phyloP scores from a whole-genome alignment of 1,284 basidiomycete genomes.

The Boletus nobilissimus region DNA sequence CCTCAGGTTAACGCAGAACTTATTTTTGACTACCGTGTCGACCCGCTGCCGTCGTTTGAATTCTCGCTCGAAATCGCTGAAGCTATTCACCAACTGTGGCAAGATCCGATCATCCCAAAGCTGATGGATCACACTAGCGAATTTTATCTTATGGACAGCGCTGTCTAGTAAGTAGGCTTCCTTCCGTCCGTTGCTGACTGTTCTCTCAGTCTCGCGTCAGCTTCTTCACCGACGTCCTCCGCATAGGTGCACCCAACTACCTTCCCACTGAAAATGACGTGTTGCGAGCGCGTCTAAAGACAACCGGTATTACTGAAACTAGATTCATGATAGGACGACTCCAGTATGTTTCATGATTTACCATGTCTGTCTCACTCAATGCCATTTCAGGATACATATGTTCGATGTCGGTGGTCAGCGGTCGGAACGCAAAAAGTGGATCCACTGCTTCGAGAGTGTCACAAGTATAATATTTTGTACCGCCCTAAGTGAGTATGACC shows the following conservation, averaged over 20 bases:
- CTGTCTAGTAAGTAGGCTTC: conserved; percentile 76
- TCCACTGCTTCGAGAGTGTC: conserved; percentile 93
- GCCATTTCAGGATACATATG: conserved; percentile 82
- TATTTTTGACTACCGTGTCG: conserved; percentile 66
- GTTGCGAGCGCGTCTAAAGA: conserved; percentile 89
- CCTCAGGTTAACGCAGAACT: conserved; percentile 65
- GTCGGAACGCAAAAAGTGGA: conserved; percentile 96
- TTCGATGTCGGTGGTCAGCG: conserved; percentile 95
- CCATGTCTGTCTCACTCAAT: conserved; percentile 54
- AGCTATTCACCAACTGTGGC: conserved; percentile 88
- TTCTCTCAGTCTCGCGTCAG: conserved; percentile 51
- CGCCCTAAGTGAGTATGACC: conserved; percentile 94
- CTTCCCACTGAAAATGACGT: conserved; percentile 92
- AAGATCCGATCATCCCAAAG: conserved; percentile 87
- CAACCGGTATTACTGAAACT: conserved; percentile 83
- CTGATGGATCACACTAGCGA: no score
- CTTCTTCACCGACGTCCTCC: conserved; percentile 88
- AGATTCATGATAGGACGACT: not conserved
- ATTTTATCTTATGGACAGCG: conserved; percentile 97
- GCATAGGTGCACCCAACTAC: conserved; percentile 85
- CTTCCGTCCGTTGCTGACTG: not conserved
- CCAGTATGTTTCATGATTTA: conserved; percentile 68
- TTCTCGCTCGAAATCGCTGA: conserved; percentile 76
- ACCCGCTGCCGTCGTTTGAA: conserved; percentile 52
- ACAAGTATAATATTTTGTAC: conserved; percentile 97